phyloP scores from a whole-genome alignment of 768 basidiomycete species.

The Phallus indusiatus region DNA sequence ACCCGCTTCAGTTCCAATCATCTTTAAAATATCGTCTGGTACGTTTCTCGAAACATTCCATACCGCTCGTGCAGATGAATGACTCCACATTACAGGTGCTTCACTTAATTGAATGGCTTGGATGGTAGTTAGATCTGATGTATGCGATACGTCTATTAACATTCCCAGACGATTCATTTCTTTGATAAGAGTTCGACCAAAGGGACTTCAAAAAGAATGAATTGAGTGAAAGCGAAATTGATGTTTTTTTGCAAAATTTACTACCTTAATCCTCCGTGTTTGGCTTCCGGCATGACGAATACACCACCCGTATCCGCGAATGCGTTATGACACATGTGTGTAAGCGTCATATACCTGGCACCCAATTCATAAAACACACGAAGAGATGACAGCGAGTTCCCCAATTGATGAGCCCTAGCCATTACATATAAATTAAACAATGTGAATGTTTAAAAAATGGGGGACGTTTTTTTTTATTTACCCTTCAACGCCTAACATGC shows the following conservation, averaged over 20 bases:
- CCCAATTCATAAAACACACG: constrained; percentile 79
- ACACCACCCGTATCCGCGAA: constrained; percentile 79
- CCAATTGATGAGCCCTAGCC: constrained; percentile 78
- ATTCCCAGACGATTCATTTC: constrained; percentile 96
- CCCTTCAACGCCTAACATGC: constrained; percentile 91
- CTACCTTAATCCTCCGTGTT: constrained; percentile 66
- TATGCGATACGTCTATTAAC: constrained; percentile 87
- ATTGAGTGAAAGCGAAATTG: background rate
- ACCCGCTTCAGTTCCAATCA: constrained; percentile 52
- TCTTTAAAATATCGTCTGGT: constrained; percentile 66
- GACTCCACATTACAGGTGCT: constrained; percentile 92
- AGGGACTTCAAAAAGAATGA: constrained; percentile 29
- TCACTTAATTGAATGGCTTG: constrained; percentile 51
- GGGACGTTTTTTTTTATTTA: constrained; percentile 22
- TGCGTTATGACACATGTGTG: constrained; percentile 78
- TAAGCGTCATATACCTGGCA: constrained; percentile 89
- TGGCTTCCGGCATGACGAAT: constrained; percentile 39
- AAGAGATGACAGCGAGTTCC: constrained; percentile 78
- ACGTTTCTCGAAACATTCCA: constrained; percentile 72
- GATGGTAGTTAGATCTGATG: constrained; percentile 77
- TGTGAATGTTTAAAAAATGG: background rate
- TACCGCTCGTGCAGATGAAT: constrained; percentile 79
- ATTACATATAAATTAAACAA: background rate
- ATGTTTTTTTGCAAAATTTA: constrained; percentile 14
- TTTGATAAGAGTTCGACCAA: constrained; percentile 65